Conservation (phyloP, 108 stramenopile genomes). For the Conticribra guillardii region DNA sequence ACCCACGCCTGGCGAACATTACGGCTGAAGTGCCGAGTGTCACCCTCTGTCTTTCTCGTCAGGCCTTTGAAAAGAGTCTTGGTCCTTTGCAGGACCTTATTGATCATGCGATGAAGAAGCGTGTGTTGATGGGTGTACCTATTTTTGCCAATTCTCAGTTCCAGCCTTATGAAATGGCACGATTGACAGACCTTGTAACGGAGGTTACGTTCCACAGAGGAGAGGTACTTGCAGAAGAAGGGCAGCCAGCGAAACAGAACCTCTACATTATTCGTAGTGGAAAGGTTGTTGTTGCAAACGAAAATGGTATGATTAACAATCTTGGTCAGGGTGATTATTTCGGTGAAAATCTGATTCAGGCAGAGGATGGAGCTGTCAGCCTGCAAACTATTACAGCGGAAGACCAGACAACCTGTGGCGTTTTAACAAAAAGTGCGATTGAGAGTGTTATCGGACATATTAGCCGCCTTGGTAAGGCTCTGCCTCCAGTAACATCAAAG, state of each 20-base stretch:
- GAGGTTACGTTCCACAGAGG: slow-evolving; percentile 69
- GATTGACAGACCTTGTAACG: slow-evolving; percentile 72
- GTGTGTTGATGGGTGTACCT: slow-evolving; percentile 83
- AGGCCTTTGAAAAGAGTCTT: slow-evolving; percentile 78
- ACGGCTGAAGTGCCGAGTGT: slow-evolving; percentile 71
- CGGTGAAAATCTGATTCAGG: slow-evolving; percentile 75
- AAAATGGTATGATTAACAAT: slow-evolving; percentile 77
- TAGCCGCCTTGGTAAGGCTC: slow-evolving; percentile 63
- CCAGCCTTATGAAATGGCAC: slow-evolving; percentile 83
- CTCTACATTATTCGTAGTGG: slow-evolving; percentile 86
- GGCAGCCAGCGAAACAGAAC: slow-evolving; percentile 70
- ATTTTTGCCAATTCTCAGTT: slow-evolving; percentile 86
- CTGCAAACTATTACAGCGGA: slow-evolving; percentile 76
- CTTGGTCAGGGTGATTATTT: slow-evolving; percentile 83
- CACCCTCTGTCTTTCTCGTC: slow-evolving; percentile 77
- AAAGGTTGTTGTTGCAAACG: slow-evolving; percentile 63
- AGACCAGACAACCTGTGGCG: slow-evolving; percentile 71
- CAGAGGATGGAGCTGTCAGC: slow-evolving; percentile 55
- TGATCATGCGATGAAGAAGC: slow-evolving; percentile 83
- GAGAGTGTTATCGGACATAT: slow-evolving; percentile 83
- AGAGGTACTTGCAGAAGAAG: slow-evolving; percentile 79
- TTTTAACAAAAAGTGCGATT: slow-evolving; percentile 68
- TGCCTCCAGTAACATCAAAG: slow-evolving; percentile 43
- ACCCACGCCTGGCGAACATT: slow-evolving; percentile 89
- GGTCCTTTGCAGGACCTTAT: slow-evolving; percentile 82